Conservation (phyloP, 108 stramenopile genomes). For the Nitzschia palea region DNA sequence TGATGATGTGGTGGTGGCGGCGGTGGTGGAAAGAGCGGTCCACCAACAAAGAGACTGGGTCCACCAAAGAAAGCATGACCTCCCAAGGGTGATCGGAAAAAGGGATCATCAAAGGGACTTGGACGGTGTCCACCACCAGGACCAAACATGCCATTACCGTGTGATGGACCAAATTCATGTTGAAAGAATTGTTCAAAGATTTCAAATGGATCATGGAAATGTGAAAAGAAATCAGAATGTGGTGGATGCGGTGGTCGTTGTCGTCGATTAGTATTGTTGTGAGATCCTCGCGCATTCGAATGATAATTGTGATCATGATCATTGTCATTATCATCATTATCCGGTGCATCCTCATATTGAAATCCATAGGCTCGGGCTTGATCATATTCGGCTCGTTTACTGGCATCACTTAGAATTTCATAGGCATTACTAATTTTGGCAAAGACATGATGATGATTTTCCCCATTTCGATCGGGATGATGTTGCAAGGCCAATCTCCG, state of each 20-base stretch:
- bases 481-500: slow-evolving; percentile 49
- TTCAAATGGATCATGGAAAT: slow-evolving; percentile 62
- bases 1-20: too few relatives aligned
- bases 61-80: slow-evolving; percentile 54
- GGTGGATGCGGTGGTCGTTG: not conserved
- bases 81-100: slow-evolving; percentile 35
- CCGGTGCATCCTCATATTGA: not conserved
- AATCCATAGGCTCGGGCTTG: not conserved
- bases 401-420: slow-evolving; percentile 80
- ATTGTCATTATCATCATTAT: not conserved
- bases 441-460: slow-evolving; percentile 7
- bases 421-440: slow-evolving; percentile 79
- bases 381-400: slow-evolving; percentile 73
- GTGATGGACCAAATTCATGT: slow-evolving; percentile 40
- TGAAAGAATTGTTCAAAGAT: slow-evolving; percentile 52
- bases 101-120: slow-evolving; percentile 34
- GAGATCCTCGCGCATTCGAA: not conserved
- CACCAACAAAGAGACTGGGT: slow-evolving; percentile 2
- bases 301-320: not conserved
- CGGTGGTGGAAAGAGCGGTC: slow-evolving; percentile 18
- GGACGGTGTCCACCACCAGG: not conserved
- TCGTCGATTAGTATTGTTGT: slow-evolving; percentile 1
- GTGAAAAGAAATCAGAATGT: slow-evolving; percentile 1
- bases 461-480: slow-evolving; percentile 78
- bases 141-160: not conserved